Conservation (phyloP, 1,284 basidiomycete species). For the Austroboletus niveus region DNA sequence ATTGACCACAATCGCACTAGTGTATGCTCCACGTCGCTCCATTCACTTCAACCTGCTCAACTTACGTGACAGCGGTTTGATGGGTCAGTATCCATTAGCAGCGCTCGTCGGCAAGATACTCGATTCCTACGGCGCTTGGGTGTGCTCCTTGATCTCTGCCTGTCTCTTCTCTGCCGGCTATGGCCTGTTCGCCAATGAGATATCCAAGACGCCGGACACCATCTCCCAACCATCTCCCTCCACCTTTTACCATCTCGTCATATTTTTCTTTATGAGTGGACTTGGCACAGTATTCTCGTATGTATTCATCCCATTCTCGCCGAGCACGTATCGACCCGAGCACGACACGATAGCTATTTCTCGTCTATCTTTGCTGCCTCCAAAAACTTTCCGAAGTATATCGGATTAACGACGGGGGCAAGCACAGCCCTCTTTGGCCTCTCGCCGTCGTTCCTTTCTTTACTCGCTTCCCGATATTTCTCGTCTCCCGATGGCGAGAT, state of each 20-base stretch:
- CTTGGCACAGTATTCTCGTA: slow-evolving; percentile 71
- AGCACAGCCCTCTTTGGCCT: slow-evolving; percentile 73
- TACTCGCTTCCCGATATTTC: slow-evolving; percentile 61
- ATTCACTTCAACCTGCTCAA: neutral
- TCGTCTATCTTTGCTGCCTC: slow-evolving; percentile 74
- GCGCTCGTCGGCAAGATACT: slow-evolving; percentile 57
- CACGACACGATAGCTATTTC: slow-evolving; percentile 54
- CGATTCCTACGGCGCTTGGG: slow-evolving; percentile 58
- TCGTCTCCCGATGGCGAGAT: slow-evolving; percentile 47
- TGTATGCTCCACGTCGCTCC: slow-evolving; percentile 39
- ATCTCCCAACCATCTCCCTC: slow-evolving; percentile 38
- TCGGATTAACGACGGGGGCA: slow-evolving; percentile 63
- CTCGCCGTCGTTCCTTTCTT: slow-evolving; percentile 71
- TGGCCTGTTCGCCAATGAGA: slow-evolving; percentile 57
- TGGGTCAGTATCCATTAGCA: slow-evolving; percentile 67
- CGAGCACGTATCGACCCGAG: neutral
- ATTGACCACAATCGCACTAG: slow-evolving; percentile 71
- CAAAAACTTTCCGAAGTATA: slow-evolving; percentile 60
- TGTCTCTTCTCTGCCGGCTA: slow-evolving; percentile 59
- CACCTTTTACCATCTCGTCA: slow-evolving; percentile 51
- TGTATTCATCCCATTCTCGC: slow-evolving; percentile 26
- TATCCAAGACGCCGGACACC: slow-evolving; percentile 43
- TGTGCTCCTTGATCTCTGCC: slow-evolving; percentile 63
- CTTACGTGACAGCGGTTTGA: slow-evolving; percentile 50
- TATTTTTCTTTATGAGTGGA: slow-evolving; percentile 62